Conservation (phyloP, 169 alveolate species). For the Plasmodium coatneyi region DNA sequence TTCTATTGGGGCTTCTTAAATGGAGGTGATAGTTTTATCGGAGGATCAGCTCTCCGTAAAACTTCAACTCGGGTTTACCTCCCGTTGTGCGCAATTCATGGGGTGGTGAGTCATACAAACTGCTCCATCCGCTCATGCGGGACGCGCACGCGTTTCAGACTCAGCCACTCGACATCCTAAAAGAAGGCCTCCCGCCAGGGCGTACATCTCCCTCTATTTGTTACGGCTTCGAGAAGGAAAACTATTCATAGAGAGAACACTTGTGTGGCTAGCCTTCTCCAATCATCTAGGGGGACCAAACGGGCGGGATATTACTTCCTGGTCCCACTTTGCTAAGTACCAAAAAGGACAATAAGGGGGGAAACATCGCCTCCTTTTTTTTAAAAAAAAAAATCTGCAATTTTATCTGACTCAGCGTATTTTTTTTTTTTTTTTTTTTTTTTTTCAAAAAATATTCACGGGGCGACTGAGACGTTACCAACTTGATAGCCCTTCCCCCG, state of each 20-base stretch:
- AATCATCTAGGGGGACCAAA: background rate
- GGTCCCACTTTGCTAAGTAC: background rate
- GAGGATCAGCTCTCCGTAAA: background rate
- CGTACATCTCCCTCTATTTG: background rate
- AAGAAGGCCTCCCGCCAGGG: background rate
- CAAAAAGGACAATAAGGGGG: background rate
- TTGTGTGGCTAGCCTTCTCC: background rate
- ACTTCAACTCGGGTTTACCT: background rate
- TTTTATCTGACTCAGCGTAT: background rate
- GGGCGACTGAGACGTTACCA: background rate
- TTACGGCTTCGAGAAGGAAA: background rate
- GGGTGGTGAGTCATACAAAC: background rate
- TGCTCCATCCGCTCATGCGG: background rate
- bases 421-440: too few species aligned
- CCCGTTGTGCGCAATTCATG: background rate
- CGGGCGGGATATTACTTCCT: background rate
- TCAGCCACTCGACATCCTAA: background rate
- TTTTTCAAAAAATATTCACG: background rate
- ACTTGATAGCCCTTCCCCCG: background rate
- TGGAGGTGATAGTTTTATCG: background rate
- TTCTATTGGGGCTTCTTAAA: background rate
- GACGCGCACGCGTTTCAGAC: background rate
- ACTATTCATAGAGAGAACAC: background rate
- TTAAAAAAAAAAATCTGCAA: background rate
- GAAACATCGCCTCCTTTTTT: background rate